phyloP scores from a whole-genome alignment of 805 yeast species.

The Cyberlindnera veronae region DNA sequence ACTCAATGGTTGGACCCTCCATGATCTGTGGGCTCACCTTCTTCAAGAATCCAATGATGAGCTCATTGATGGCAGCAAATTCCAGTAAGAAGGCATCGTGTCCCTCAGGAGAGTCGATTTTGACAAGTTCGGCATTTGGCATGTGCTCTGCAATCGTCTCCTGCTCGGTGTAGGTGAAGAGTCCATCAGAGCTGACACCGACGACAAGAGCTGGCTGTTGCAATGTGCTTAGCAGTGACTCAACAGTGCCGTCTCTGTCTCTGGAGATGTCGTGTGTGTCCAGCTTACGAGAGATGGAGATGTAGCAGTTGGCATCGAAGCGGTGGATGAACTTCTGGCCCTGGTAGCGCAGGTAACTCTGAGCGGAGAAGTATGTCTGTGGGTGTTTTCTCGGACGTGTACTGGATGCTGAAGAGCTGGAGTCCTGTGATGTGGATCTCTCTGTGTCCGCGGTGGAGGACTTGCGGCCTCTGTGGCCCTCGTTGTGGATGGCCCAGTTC shows the following conservation, averaged over 20 bases:
- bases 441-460: conserved; percentile 7
- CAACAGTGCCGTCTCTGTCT: conserved; percentile 49
- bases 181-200: conserved; percentile 89
- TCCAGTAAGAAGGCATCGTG: conserved; percentile 96
- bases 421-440: conserved; percentile 30
- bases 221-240: conserved; percentile 52
- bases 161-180: conserved; percentile 91
- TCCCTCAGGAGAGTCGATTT: conserved; percentile 89
- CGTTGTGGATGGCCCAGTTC: conserved; percentile 83
- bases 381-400: conserved; percentile 24
- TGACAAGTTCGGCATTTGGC: conserved; percentile 63
- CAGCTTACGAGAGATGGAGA: conserved; percentile 85
- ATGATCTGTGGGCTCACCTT: conserved; percentile 57
- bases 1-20: conserved; percentile 41
- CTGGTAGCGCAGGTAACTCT: conserved; percentile 89
- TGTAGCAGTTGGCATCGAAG: conserved; percentile 96
- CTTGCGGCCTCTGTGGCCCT: conserved; percentile 53
- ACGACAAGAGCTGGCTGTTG: conserved; percentile 77
- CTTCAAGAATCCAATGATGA: conserved; percentile 64
- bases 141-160: conserved; percentile 73
- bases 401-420: conserved; percentile 27
- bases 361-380: conserved; percentile 84
- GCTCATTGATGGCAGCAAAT: conserved; percentile 73
- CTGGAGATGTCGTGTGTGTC: conserved; percentile 95
- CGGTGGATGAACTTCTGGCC: conserved; percentile 85